Evolutionary conservation across 768 basidiomycete species (phyloP).

Genomic region (Serendipita sp.): DNA sequence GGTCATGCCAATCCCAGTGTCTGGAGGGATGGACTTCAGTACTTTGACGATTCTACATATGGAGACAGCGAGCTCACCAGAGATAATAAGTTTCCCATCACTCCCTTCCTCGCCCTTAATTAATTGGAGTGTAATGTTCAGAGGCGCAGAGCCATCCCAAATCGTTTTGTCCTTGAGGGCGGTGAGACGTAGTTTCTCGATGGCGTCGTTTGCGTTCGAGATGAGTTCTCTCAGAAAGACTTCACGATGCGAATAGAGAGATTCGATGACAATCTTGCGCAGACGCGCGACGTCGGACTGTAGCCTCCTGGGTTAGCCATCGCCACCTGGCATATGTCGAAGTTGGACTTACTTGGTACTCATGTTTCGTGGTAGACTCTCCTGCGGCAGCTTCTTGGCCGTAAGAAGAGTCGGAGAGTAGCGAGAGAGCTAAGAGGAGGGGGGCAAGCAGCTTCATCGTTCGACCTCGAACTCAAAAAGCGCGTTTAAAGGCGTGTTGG

Average conservation of each 20-base stretch:
- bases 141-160: constrained; percentile 49
- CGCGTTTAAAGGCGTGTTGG: not conserved
- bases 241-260: constrained; percentile 18
- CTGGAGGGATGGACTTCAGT: constrained; percentile 24
- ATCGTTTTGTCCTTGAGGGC: constrained; percentile 61
- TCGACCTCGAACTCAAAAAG: not conserved
- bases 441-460: constrained; percentile 9
- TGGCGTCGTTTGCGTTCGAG: constrained; percentile 90
- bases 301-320: not conserved
- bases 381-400: constrained; percentile 31
- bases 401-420: constrained; percentile 27
- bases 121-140: constrained; percentile 85
- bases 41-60: not conserved
- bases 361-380: constrained; percentile 39
- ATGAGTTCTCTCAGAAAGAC: constrained; percentile 60
- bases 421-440: constrained; percentile 30
- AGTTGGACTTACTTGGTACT: constrained; percentile 44
- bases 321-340: not conserved
- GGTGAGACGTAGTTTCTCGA: constrained; percentile 83
- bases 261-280: constrained; percentile 80
- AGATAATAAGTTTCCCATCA: constrained; percentile 57
- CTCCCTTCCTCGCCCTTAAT: constrained; percentile 49
- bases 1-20: constrained; percentile 97
- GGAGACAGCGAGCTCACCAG: constrained; percentile 30
- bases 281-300: constrained; percentile 65